Percentiles rank a stretch among this genome's conserved stretches.
phyloP scores from a whole-genome alignment of 306 rosid genomes.

The Cyclanthera cordifolia region DNA sequence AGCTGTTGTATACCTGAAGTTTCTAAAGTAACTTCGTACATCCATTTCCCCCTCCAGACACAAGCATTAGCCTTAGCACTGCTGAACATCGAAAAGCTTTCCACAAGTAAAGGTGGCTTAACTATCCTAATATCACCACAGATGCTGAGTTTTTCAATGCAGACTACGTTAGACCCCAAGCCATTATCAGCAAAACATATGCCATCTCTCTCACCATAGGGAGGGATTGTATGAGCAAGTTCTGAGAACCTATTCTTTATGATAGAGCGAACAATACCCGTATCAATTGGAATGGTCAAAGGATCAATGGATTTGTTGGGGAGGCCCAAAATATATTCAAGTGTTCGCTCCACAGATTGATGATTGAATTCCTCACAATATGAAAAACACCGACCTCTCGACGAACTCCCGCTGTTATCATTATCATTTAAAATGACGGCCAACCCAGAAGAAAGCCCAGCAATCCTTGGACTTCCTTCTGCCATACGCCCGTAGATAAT shows the following conservation, averaged over 20 bases:
- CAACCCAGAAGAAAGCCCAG: slow-evolving; percentile 91
- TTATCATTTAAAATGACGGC: slow-evolving; percentile 64
- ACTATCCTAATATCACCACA: slow-evolving; percentile 64
- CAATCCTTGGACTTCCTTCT: slow-evolving; percentile 55
- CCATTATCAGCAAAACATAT: slow-evolving; percentile 30
- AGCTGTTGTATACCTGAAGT: slow-evolving; percentile 94
- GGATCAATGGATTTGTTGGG: slow-evolving; percentile 55
- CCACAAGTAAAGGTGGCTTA: slow-evolving; percentile 53
- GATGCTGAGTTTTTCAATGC: slow-evolving; percentile 54
- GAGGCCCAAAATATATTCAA: slow-evolving; percentile 78
- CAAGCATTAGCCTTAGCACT: slow-evolving; percentile 77
- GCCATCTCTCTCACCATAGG: slow-evolving; percentile 34
- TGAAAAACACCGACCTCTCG: slow-evolving; percentile 58
- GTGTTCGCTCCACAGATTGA: slow-evolving; percentile 77
- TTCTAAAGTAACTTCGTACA: slow-evolving; percentile 85
- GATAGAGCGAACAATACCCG: slow-evolving; percentile 32
- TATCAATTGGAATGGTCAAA: slow-evolving; percentile 41
- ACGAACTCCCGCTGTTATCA: slow-evolving; percentile 38
- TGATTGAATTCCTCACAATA: slow-evolving; percentile 63
- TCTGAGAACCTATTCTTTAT: slow-evolving; percentile 44
- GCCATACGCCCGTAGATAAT: slow-evolving; percentile 36
- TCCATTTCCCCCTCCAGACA: slow-evolving; percentile 96
- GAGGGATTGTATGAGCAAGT: slow-evolving; percentile 19
- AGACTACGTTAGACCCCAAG: slow-evolving; percentile 28
- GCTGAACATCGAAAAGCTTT: slow-evolving; percentile 85